These are phyloP conservation scores for Claviceps capensis DNA, from an alignment of 2,329 filamentous ascomycete species.

Conservation along the genomic window DNA sequence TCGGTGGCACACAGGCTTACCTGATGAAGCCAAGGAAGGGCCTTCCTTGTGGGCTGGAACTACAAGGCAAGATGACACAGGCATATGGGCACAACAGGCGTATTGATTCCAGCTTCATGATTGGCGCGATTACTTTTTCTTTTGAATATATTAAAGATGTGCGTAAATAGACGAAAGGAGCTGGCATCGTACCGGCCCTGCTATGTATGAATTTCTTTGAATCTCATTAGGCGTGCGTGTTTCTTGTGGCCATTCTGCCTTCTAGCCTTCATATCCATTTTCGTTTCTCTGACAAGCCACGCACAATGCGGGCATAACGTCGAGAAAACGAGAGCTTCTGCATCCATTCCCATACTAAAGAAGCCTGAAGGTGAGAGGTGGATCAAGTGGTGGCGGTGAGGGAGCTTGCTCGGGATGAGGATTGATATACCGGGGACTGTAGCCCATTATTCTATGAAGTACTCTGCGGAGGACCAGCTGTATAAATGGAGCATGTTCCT, in stretches of 20 bases:
- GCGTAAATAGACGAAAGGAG: neutral
- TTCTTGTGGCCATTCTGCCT: neutral
- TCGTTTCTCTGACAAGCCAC: neutral
- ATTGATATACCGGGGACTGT: neutral
- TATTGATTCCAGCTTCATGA: neutral
- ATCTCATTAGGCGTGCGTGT: conserved; percentile 1
- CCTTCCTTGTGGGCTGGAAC: neutral
- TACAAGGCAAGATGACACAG: neutral
- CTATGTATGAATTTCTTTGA: neutral
- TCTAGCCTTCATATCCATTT: neutral
- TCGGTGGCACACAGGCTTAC: neutral
- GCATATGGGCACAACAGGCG: neutral
- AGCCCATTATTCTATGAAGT: neutral
- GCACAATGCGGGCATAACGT: neutral
- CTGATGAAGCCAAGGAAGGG: neutral
- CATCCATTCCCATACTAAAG: neutral
- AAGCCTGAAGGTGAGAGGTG: neutral
- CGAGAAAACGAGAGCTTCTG: neutral
- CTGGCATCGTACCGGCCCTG: neutral
- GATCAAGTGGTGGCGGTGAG: neutral
- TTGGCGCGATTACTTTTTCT: neutral
- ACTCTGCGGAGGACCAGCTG: neutral
- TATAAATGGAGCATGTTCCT: neutral
- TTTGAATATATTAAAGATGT: neutral
- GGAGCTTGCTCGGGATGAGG: neutral